These are phyloP conservation scores for Phytophthora chlamydospora DNA, from an alignment of 352 stramenopile species.

Conservation along the genomic window DNA sequence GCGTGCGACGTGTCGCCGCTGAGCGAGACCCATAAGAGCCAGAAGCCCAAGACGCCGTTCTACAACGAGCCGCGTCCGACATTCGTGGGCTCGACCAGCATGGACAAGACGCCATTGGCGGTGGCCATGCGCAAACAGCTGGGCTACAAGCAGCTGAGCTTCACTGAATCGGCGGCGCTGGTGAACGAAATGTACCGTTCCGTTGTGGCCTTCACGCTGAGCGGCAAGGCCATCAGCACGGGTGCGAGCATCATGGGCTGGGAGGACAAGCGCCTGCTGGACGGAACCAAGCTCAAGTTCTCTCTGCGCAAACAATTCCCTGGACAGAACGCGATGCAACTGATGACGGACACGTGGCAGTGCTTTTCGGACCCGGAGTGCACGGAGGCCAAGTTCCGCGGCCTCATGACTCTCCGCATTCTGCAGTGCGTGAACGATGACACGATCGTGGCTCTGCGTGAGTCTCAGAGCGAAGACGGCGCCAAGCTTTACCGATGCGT, in stretches of 20 bases:
- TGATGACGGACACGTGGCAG: conserved; percentile 73
- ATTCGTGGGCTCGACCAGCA: conserved; percentile 29
- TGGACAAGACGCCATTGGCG: conserved; percentile 32
- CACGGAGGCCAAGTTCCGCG: conserved; percentile 62
- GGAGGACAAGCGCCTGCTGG: conserved; percentile 66
- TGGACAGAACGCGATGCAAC: conserved; percentile 38
- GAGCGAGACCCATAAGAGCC: conserved; percentile 5
- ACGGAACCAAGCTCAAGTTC: conserved; percentile 64
- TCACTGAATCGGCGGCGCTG: conserved; percentile 37
- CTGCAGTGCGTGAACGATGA: conserved; percentile 78
- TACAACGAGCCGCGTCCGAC: conserved; percentile 45
- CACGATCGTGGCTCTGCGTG: conserved; percentile 69
- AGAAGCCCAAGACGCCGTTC: conserved; percentile 37
- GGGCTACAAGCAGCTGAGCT: conserved; percentile 49
- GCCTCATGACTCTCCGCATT: conserved; percentile 62
- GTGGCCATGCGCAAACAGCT: conserved; percentile 50
- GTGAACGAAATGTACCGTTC: conserved; percentile 54
- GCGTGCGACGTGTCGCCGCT: conserved; percentile 44
- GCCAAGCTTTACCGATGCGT: conserved; percentile 64
- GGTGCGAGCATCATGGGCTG: conserved; percentile 65
- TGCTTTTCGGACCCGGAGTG: conserved; percentile 74
- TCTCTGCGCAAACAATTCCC: conserved; percentile 67
- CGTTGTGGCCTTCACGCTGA: conserved; percentile 63
- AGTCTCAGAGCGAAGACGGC: conserved; percentile 48
- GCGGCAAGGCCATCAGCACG: conserved; percentile 49